Percentiles rank a stretch among this genome's conserved stretches.
Evolutionary conservation across 768 basidiomycete genomes (phyloP).

Genomic region (Serendipita sp.): DNA sequence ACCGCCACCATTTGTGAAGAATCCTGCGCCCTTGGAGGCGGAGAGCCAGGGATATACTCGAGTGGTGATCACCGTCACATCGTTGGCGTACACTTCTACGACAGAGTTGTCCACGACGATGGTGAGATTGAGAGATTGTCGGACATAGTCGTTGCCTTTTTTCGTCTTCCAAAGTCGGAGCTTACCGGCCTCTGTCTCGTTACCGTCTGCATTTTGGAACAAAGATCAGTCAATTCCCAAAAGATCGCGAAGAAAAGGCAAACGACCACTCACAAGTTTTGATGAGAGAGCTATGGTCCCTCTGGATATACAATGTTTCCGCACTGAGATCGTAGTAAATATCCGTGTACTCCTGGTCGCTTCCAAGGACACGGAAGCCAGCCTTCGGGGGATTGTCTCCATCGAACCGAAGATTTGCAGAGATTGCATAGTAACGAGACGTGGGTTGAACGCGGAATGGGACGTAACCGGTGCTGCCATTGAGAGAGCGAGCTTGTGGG

Average conservation of each 20-base stretch:
- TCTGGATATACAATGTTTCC: constrained; percentile 10
- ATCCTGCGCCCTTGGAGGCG: constrained; percentile 12
- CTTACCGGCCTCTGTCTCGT: constrained; percentile 12
- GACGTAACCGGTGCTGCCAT: constrained; percentile 1
- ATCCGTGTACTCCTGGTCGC: constrained; percentile 14
- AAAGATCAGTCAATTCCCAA: too few relatives aligned
- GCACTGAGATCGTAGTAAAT: constrained; percentile 10
- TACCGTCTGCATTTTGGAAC: background rate
- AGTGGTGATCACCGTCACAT: constrained; percentile 13
- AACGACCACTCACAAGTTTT: constrained; percentile 7
- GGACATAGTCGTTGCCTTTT: background rate
- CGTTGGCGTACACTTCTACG: constrained; percentile 15
- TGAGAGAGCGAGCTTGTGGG: background rate
- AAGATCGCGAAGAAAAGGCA: too few relatives aligned
- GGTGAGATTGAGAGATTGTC: constrained; percentile 11
- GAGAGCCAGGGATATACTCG: constrained; percentile 15
- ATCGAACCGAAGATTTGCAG: constrained; percentile 7
- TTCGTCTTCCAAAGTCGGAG: constrained; percentile 11
- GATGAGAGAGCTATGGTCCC: constrained; percentile 10
- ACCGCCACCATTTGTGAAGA: constrained; percentile 8
- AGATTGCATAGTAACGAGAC: constrained; percentile 11
- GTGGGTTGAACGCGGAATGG: constrained; percentile 11
- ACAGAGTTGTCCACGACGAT: constrained; percentile 15
- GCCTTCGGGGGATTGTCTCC: constrained; percentile 8
- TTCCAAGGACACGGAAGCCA: constrained; percentile 13